Conservation (phyloP, 2,329 filamentous ascomycete genomes). For the Aspergillus candidus region DNA sequence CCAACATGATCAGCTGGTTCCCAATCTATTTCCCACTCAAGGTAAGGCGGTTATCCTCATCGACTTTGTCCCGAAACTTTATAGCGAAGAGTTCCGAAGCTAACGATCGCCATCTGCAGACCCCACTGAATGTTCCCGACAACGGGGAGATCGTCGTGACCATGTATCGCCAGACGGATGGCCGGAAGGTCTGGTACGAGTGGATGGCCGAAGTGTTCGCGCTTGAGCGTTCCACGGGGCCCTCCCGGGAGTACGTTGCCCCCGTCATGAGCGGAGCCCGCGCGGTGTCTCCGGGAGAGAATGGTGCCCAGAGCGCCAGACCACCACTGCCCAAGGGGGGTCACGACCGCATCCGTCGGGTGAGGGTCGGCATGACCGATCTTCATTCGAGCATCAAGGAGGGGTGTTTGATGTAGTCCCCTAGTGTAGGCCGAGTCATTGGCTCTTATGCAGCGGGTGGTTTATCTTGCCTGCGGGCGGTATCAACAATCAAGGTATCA, state of each 20-base stretch:
- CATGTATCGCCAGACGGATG: constrained; percentile 95
- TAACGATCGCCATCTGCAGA: constrained; percentile 44
- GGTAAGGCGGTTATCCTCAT: constrained; percentile 47
- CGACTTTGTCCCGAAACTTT: neutral
- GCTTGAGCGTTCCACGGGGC: constrained; percentile 21
- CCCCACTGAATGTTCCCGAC: constrained; percentile 77
- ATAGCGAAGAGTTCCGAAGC: neutral
- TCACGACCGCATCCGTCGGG: constrained; percentile 19
- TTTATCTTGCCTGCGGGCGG: neutral
- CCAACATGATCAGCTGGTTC: constrained; percentile 99
- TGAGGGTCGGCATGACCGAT: constrained; percentile 41
- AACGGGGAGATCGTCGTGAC: constrained; percentile 79
- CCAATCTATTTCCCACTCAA: constrained; percentile 96
- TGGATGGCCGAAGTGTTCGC: constrained; percentile 86
- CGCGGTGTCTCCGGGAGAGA: constrained; percentile 19
- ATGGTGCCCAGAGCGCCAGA: constrained; percentile 10
- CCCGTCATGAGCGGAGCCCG: constrained; percentile 29
- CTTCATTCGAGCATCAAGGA: constrained; percentile 46
- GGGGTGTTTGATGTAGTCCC: constrained; percentile 42
- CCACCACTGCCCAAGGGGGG: constrained; percentile 11
- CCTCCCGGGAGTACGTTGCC: constrained; percentile 10
- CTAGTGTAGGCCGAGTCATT: too few species aligned
- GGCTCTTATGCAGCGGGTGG: neutral
- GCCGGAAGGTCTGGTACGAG: constrained; percentile 96
- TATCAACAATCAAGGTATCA: neutral